phyloP scores from a whole-genome alignment of 2,329 filamentous ascomycete species.

The Torrubiellomyces zombiae region DNA sequence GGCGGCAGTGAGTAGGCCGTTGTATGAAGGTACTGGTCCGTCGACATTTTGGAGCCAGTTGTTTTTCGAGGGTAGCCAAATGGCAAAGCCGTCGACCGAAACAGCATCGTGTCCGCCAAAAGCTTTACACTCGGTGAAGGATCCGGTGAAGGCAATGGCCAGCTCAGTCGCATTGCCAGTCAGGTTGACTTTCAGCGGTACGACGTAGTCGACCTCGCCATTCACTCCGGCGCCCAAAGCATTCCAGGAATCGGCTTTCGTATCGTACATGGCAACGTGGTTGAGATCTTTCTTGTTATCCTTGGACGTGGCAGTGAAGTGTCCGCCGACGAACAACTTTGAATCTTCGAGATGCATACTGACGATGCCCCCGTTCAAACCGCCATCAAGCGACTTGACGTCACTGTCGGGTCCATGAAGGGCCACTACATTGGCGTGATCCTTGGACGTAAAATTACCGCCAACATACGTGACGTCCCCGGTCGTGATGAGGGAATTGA shows the following conservation, averaged over 20 bases:
- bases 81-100: slow-evolving; percentile 57
- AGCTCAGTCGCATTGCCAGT: slow-evolving; percentile 51
- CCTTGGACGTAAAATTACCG: slow-evolving; percentile 62
- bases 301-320: slow-evolving; percentile 59
- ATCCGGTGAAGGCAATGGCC: slow-evolving; percentile 64
- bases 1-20: slow-evolving; percentile 54
- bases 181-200: slow-evolving; percentile 65
- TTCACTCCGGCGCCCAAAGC: slow-evolving; percentile 75
- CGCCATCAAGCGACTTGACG: slow-evolving; percentile 46
- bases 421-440: slow-evolving; percentile 60
- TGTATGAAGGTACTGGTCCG: slow-evolving; percentile 45
- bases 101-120: slow-evolving; percentile 48
- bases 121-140: slow-evolving; percentile 55
- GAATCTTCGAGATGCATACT: slow-evolving; percentile 51
- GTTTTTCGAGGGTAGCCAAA: slow-evolving; percentile 74
- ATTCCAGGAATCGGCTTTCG: slow-evolving; percentile 50
- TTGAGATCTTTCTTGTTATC: slow-evolving; percentile 47
- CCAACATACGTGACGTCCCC: slow-evolving; percentile 56
- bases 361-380: slow-evolving; percentile 65
- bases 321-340: slow-evolving; percentile 65
- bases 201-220: slow-evolving; percentile 57
- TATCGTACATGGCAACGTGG: slow-evolving; percentile 64
- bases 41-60: slow-evolving; percentile 81
- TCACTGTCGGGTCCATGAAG: slow-evolving; percentile 44
- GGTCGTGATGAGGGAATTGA: slow-evolving; percentile 51